These are phyloP conservation scores for Aciculosporium take DNA, from an alignment of 2,329 filamentous ascomycete species.

Conservation along the genomic window DNA sequence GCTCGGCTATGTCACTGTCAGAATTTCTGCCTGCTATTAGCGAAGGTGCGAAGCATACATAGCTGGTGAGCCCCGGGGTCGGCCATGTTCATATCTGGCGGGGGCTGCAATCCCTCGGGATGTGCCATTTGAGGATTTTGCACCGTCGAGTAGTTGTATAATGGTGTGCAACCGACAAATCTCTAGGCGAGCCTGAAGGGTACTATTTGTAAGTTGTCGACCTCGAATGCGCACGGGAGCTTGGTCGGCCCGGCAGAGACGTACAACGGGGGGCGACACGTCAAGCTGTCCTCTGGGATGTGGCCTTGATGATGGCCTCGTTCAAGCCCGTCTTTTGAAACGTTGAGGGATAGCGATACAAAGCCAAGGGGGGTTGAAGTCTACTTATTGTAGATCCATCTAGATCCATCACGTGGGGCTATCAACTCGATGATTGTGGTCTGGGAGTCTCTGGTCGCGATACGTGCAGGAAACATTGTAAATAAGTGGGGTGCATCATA, in stretches of 20 bases:
- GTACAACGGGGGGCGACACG: too few relatives aligned
- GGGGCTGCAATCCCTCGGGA: conserved; percentile 18
- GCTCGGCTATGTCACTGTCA: conserved; percentile 23
- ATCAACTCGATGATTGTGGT: background rate
- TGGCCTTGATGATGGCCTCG: too few relatives aligned
- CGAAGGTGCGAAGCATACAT: conserved; percentile 23
- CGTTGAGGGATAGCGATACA: too few relatives aligned
- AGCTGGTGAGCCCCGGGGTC: conserved; percentile 48
- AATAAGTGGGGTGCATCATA: too few relatives aligned
- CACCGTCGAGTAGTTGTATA: background rate
- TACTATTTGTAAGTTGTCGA: background rate
- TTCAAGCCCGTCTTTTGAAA: too few relatives aligned
- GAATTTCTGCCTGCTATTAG: conserved; percentile 5
- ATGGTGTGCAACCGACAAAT: background rate
- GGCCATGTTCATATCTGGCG: conserved; percentile 20
- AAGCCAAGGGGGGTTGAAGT: too few relatives aligned
- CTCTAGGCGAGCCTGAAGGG: background rate
- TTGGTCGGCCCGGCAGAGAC: background rate
- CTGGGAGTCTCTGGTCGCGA: too few relatives aligned
- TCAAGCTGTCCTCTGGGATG: too few relatives aligned
- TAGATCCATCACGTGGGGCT: conserved; percentile 7
- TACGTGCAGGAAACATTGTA: too few relatives aligned
- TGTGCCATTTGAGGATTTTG: conserved; percentile 14
- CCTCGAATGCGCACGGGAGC: background rate
- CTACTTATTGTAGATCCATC: too few relatives aligned